Percentiles rank a stretch among this genome's conserved stretches.
Conservation (phyloP, 352 stramenopile species). For the Thraustotheca clavata region DNA sequence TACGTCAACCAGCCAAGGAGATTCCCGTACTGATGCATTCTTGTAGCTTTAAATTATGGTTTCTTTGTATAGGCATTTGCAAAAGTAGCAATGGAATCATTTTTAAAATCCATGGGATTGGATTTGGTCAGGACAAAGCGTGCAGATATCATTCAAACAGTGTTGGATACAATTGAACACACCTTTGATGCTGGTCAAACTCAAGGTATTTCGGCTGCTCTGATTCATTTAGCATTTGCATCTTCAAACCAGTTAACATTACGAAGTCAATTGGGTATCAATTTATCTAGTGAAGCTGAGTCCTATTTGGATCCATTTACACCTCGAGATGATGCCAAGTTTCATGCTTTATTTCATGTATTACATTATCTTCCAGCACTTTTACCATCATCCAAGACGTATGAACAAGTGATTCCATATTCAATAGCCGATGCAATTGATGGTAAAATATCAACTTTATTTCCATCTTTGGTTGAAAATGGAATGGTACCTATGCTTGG, state of each 20-base stretch:
- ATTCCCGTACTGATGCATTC: too few relatives aligned
- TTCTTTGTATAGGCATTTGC: not conserved
- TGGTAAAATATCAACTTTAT: not conserved
- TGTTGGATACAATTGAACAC: not conserved
- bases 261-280: not conserved
- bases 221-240: not conserved
- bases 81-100: not conserved
- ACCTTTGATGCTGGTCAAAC: slow-evolving; percentile 1
- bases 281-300: slow-evolving; percentile 23
- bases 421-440: not conserved
- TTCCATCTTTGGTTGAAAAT: slow-evolving; percentile 11
- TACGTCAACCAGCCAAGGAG: too few relatives aligned
- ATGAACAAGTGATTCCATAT: not conserved
- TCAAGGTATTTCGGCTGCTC: not conserved
- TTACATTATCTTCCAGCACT: slow-evolving; percentile 46
- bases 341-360: slow-evolving; percentile 59
- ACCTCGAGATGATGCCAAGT: slow-evolving; percentile 66
- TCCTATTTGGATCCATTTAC: slow-evolving; percentile 58
- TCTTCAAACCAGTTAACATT: not conserved
- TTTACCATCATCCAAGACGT: slow-evolving; percentile 26
- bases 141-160: not conserved
- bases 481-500: slow-evolving; percentile 46
- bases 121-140: not conserved
- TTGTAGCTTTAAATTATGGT: too few relatives aligned
- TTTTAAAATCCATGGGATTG: not conserved